These are phyloP conservation scores for Mycosphaerelloides madeirae DNA, from an alignment of 2,329 filamentous ascomycete genomes.

Conservation along the genomic window DNA sequence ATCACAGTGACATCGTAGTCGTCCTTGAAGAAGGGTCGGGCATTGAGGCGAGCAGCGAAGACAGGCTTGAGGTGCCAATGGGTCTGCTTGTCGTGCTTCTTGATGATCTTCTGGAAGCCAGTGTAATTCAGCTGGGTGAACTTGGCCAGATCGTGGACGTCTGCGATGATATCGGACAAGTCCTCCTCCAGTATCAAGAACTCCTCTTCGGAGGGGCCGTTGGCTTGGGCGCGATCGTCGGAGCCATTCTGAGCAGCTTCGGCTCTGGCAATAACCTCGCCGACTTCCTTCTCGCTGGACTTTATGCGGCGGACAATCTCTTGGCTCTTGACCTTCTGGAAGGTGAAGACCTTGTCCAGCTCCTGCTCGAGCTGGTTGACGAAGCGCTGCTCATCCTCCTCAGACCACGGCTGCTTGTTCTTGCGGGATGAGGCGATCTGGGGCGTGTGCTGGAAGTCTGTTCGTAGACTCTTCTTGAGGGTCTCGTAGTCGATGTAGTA, in stretches of 20 bases:
- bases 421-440: slow-evolving; percentile 30
- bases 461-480: slow-evolving; percentile 81
- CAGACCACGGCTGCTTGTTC: slow-evolving; percentile 66
- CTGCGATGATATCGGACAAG: slow-evolving; percentile 94
- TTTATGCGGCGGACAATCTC: slow-evolving; percentile 91
- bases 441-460: slow-evolving; percentile 55
- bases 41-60: slow-evolving; percentile 91
- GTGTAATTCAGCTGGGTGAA: slow-evolving; percentile 99
- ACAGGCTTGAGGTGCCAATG: slow-evolving; percentile 88
- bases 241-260: slow-evolving; percentile 41
- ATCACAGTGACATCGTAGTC: slow-evolving; percentile 97
- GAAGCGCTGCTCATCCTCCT: slow-evolving; percentile 87
- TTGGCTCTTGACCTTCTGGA: slow-evolving; percentile 94
- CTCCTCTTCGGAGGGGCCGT: slow-evolving; percentile 74
- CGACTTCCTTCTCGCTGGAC: slow-evolving; percentile 82
- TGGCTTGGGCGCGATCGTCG: slow-evolving; percentile 32
- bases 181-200: slow-evolving; percentile 92
- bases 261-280: slow-evolving; percentile 73
- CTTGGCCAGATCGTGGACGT: slow-evolving; percentile 96
- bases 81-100: slow-evolving; percentile 96
- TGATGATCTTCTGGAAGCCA: slow-evolving; percentile 99
- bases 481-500: slow-evolving; percentile 98
- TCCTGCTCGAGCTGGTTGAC: slow-evolving; percentile 82
- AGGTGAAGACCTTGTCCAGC: slow-evolving; percentile 95
- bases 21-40: slow-evolving; percentile 97